Evolutionary conservation across 371 early-diverging fungal genomes (phyloP).

Genomic region (Globomyces sp.): DNA sequence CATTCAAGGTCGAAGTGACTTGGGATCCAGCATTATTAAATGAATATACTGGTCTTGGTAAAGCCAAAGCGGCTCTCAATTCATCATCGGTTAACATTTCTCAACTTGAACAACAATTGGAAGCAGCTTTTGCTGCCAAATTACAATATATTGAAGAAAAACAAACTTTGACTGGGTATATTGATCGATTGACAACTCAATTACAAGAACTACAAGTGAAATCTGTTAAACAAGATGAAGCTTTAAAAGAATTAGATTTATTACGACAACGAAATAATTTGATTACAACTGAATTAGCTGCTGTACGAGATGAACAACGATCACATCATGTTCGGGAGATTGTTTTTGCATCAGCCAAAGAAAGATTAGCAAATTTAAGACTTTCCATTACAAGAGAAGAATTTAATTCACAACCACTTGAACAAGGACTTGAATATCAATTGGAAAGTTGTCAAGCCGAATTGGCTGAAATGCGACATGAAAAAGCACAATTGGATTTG

Average conservation of each 20-base stretch:
- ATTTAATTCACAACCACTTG: neutral
- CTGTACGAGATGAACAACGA: neutral
- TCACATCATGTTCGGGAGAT: neutral
- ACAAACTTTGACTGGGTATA: slow-evolving; percentile 2
- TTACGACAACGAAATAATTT: neutral
- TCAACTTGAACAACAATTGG: neutral
- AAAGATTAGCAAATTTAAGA: neutral
- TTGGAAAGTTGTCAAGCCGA: neutral
- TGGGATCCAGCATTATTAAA: slow-evolving; percentile 14
- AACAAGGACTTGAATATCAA: neutral
- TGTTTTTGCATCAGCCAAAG: slow-evolving; percentile 3
- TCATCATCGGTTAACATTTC: neutral
- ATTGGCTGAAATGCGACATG: slow-evolving; percentile 5
- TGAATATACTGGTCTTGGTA: slow-evolving; percentile 8
- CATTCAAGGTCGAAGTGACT: neutral
- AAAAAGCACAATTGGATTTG: slow-evolving; percentile 16
- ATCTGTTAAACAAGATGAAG: neutral
- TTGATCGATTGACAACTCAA: neutral
- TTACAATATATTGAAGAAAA: neutral
- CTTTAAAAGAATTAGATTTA: neutral
- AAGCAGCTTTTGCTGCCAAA: neutral
- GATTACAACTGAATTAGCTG: slow-evolving; percentile 2
- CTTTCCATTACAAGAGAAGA: neutral
- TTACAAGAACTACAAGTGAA: neutral
- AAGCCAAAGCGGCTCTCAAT: neutral